phyloP scores from a whole-genome alignment of 2,329 filamentous ascomycete species.

The Fusarium sp. region DNA sequence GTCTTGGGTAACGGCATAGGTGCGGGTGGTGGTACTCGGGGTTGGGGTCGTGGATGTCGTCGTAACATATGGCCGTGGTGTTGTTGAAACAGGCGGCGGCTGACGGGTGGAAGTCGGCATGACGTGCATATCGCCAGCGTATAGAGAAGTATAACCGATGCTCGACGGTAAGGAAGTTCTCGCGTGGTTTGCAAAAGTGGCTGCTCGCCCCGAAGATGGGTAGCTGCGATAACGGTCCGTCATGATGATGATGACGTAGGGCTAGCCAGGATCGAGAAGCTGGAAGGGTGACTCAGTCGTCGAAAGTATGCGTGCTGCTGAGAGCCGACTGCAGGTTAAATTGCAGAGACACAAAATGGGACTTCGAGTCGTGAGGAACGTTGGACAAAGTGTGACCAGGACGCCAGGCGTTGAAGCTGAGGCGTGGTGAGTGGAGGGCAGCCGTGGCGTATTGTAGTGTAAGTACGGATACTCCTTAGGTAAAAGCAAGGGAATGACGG shows the following conservation, averaged over 20 bases:
- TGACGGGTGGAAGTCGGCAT: slow-evolving; percentile 58
- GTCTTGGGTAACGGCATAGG: slow-evolving; percentile 70
- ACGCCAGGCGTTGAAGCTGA: slow-evolving; percentile 22
- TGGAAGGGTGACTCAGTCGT: slow-evolving; percentile 25
- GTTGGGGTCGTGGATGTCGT: slow-evolving; percentile 53
- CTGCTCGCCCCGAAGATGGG: slow-evolving; percentile 59
- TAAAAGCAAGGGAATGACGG: slow-evolving; percentile 45
- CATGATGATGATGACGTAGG: slow-evolving; percentile 61
- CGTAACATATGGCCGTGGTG: slow-evolving; percentile 52
- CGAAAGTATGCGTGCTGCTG: slow-evolving; percentile 19
- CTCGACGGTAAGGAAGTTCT: slow-evolving; percentile 67
- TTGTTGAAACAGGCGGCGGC: slow-evolving; percentile 50
- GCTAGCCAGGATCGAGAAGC: slow-evolving; percentile 17
- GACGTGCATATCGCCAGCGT: slow-evolving; percentile 67
- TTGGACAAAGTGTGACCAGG: slow-evolving; percentile 35
- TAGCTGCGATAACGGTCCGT: slow-evolving; percentile 62
- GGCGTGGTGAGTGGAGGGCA: too few relatives aligned
- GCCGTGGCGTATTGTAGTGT: slow-evolving; percentile 28
- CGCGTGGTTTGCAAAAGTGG: slow-evolving; percentile 63
- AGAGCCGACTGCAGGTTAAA: slow-evolving; percentile 13
- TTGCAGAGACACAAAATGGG: slow-evolving; percentile 13
- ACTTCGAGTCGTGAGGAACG: slow-evolving; percentile 32
- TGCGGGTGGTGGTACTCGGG: slow-evolving; percentile 63
- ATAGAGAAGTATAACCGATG: slow-evolving; percentile 64
- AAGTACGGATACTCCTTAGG: neutral